Conservation (phyloP, 116 monocot genomes). For the Phalaenopsis hybrid region DNA sequence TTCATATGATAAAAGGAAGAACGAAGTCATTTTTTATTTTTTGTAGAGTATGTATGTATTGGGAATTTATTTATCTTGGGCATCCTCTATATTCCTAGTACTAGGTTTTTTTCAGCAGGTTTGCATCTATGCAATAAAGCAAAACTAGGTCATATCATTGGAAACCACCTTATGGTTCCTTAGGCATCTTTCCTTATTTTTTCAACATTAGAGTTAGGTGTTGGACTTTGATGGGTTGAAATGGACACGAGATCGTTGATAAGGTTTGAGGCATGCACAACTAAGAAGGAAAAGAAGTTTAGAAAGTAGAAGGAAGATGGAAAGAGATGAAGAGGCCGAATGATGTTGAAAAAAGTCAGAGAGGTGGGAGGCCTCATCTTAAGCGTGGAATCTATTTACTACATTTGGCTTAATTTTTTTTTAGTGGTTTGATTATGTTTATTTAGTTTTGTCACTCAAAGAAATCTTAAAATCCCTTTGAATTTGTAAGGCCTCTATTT, state of each 20-base stretch:
- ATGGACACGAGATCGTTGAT: not conserved
- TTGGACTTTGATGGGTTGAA: not conserved
- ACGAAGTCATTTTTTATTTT: not conserved
- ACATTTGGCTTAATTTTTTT: too few species aligned
- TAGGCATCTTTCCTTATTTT: not conserved
- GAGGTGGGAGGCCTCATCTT: not conserved
- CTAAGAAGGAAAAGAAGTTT: not conserved
- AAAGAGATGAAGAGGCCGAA: not conserved
- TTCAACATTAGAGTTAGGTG: not conserved
- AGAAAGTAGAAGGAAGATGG: not conserved
- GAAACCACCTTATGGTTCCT: not conserved
- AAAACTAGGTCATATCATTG: too few species aligned
- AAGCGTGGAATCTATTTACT: too few species aligned
- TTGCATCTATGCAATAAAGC: not conserved
- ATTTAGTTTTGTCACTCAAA: too few species aligned
- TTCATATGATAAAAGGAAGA: not conserved
- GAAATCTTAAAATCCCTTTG: too few species aligned
- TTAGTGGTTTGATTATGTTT: too few species aligned
- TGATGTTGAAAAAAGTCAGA: not conserved
- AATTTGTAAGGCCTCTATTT: too few species aligned
- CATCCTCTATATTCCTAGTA: not conserved
- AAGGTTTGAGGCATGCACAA: not conserved
- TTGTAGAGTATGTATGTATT: not conserved
- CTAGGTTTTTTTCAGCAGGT: not conserved
- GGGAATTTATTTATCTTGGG: not conserved